Evolutionary conservation across 2,329 filamentous ascomycete genomes (phyloP), one percentile per base, ranked within the genome.

Genomic region (Coniochaeta hoffmannii): DNA sequence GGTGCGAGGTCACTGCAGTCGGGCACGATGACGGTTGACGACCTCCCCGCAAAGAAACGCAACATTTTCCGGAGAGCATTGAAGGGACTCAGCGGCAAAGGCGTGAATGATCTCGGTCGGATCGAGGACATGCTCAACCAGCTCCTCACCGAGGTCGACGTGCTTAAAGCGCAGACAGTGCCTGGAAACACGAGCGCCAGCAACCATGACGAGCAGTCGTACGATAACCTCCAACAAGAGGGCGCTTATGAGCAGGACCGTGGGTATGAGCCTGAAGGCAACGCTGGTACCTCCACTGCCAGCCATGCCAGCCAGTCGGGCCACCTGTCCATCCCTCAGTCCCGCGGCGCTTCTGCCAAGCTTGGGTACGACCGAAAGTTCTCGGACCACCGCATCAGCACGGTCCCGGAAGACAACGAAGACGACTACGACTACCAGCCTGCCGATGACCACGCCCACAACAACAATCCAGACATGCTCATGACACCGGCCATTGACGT

Each of bases 21-120:
- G 4, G 80, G 79, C 50, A 80, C 74, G 0, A 65, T 69, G 59
- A 64, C 59, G 8, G 57, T 57, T 22, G 82, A 86, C 36, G 82
- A 85, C 55, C 64, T 76, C 22, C 77, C 86, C 22, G 78, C 81
- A 46, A 97, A 97, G 81, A 91, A 90, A 67, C 89, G 90, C 71
- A 96, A 90, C 66, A 82, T 99, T n/a, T 94, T 97, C 74, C 89
- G 88, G 64, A 86, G 93, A 59, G 94, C 94, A n/a, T 77, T 99
- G 52, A 93, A 95, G 68, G 92, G 92, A 3, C 77, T 99, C 52
- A 90, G 90, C 63, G 82, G 88, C 66, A 95, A 94, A 74, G 93
- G 90, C 53, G 86, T 88, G 8, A 93, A 88, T 64, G 94, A 99
- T 63, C 81, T 97, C 53, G 83, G 85, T 60, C 88, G 90, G 63